phyloP scores from a whole-genome alignment of 768 basidiomycete genomes.

The Termitomyces sp. region DNA sequence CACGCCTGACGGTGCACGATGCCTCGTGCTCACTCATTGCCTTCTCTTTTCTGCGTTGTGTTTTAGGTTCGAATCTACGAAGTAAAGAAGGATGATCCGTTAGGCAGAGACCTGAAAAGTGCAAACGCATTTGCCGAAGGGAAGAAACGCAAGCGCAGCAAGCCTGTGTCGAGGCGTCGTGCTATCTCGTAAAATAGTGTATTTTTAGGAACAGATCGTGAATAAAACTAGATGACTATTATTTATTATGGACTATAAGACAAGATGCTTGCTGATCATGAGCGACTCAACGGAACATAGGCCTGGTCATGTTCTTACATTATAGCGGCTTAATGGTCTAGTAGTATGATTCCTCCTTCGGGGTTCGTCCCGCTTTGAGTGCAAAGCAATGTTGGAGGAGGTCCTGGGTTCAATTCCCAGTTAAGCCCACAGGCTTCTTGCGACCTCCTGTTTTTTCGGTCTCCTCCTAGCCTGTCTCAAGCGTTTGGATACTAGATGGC shows the following conservation, averaged over 20 bases:
- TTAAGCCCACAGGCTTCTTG: background rate
- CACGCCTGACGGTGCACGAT: background rate
- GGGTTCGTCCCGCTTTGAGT: background rate
- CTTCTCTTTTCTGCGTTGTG: background rate
- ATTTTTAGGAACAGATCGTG: background rate
- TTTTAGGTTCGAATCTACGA: constrained; percentile 83
- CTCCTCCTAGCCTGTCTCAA: too few species aligned
- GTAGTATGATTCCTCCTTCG: constrained; percentile 7
- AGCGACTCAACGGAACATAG: too few species aligned
- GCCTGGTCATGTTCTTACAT: too few species aligned
- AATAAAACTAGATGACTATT: background rate
- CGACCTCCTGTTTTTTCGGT: too few species aligned
- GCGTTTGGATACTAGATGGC: too few species aligned
- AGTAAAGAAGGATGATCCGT: constrained; percentile 89
- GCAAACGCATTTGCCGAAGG: constrained; percentile 84
- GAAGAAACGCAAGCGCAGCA: constrained; percentile 84
- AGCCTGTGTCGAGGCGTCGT: constrained; percentile 61
- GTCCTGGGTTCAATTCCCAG: constrained; percentile 2
- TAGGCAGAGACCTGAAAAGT: constrained; percentile 86
- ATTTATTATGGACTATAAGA: too few species aligned
- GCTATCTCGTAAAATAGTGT: constrained; percentile 20
- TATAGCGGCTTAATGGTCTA: constrained; percentile 1
- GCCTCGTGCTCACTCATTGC: constrained; percentile 1
- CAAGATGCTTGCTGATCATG: too few species aligned
- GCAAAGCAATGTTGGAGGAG: background rate